These are phyloP conservation scores for Saccharomycopsis sp. DNA, from an alignment of 805 yeast genomes.

Conservation along the genomic window DNA sequence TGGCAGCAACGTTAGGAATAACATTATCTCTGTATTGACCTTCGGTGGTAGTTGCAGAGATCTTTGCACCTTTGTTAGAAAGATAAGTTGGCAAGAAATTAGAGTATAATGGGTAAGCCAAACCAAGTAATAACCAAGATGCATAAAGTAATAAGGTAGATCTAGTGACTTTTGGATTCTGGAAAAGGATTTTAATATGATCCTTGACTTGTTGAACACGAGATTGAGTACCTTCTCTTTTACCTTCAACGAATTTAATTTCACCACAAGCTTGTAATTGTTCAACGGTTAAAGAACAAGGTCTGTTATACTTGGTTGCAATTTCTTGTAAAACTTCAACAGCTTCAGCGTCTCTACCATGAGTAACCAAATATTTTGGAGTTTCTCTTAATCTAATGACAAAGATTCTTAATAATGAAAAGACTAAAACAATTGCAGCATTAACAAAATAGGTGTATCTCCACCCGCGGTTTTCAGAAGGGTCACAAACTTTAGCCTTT, in stretches of 20 bases:
- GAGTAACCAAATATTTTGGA: constrained; percentile 47
- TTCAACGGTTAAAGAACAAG: constrained; percentile 39
- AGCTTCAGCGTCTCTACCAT: constrained; percentile 46
- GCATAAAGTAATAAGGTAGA: constrained; percentile 39
- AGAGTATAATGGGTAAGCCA: constrained; percentile 50
- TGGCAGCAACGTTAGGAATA: constrained; percentile 40
- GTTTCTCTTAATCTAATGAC: constrained; percentile 43
- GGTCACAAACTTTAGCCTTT: constrained; percentile 37
- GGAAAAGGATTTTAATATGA: constrained; percentile 43
- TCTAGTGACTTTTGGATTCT: constrained; percentile 36
- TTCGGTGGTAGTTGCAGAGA: constrained; percentile 31
- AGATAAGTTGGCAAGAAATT: constrained; percentile 49
- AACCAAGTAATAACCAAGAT: constrained; percentile 53
- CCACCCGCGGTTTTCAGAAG: constrained; percentile 51
- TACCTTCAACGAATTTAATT: constrained; percentile 22
- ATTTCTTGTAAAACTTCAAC: constrained; percentile 38
- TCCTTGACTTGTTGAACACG: constrained; percentile 26
- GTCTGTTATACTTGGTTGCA: constrained; percentile 40
- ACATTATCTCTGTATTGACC: constrained; percentile 41
- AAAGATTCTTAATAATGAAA: constrained; percentile 42
- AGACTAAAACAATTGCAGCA: constrained; percentile 44
- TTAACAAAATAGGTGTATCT: constrained; percentile 49
- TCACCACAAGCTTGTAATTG: constrained; percentile 41
- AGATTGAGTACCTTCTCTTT: constrained; percentile 25
- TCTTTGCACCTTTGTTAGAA: constrained; percentile 42